Evolutionary conservation across 1,284 basidiomycete species (phyloP), one percentile per base, ranked within the genome.

Genomic region (Leccinum pseudoinsigne): DNA sequence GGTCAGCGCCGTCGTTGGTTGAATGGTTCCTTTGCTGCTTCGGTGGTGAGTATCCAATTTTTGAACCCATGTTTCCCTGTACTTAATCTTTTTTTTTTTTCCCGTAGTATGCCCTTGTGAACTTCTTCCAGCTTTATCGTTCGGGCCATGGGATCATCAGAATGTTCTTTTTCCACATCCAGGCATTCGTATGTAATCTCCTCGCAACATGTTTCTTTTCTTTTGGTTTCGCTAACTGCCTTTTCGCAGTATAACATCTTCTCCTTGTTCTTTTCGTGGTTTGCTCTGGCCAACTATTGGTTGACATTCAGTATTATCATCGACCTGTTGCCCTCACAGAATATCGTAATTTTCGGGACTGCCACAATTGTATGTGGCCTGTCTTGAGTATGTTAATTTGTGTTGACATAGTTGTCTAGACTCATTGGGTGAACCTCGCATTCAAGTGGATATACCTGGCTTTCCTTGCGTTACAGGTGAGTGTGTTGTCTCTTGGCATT

Each of bases 1-100:
- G 93, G 94, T 66, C 97, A 99, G 77, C 92, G 94, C 76, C 90
- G 94, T 68, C 89, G 95, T 68, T 97, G 94, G 97, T 76, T 98
- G 71, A 99, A 99, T 73, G 97, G 97, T 65, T 97, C 94, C 11
- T 98, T 98, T 72, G 96, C 96, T 42, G 97, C 96, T 9, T 95
- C 94, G 3, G 91, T 98, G 63, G 91, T 92, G 75, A 74, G 88
- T 84, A 16, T 47, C 4, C 7, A 11, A 38, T 38, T 61, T 31
- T 2, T 12, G 11, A 16, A 34, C 10, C 2, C 16, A 7, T 23
- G 12, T 51, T 28, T 28, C 7, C 26, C 31, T 10, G 51, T 42
- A 38, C 18, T 55, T 21, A 18, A n/a, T 55, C 21, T 54, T 21
- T 64, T 61, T 31, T 9, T 9, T 34, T 54, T 9, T 16, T 64